Evolutionary conservation across 345 rosid genomes (phyloP), one percentile per base, ranked within the genome.

Genomic region (Eucalyptus regnans): DNA sequence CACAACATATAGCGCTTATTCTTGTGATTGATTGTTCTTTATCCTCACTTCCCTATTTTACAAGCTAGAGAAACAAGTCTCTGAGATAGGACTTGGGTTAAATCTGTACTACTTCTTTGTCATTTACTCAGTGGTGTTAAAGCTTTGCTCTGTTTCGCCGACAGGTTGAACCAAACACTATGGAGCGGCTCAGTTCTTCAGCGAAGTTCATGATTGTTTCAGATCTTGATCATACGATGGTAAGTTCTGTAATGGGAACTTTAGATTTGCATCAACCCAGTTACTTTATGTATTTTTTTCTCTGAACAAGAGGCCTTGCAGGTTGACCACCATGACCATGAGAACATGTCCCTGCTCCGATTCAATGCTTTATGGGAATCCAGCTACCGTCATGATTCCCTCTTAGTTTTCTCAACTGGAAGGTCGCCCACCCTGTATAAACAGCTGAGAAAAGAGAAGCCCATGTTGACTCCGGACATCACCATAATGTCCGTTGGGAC

Each of bases 401-500:
- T 96, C 90, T 96, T 97, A 48, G 98, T 97, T 91, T 97, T 96
- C 92, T 97, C 99, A 23, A 95, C 98, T 22, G 99, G 99, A 83
- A 96, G 99, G 91, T 97, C 99, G 22, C 98, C 98, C n/a, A 93
- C 96, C 3, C 92, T 96, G 46, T 96, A 96, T 92, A 95, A 94
- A 76, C 87, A 94, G 91, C 89, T 97, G 68, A 95, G 97, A 93
- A 95, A 95, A 58, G 96, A 96, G 93, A 97, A 94, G 85, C 99
- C 99, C 90, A 93, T 98, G 95, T 84, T 98, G 90, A 97, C 99
- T 44, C 99, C 99, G 14, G 99, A 98, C 89, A 94, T 98, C 80
- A 95, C 99, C 48, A 97, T 98, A 88, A 95, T 96, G 99, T 98
- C 99, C 79, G 99, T 98, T 87, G 99, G 99, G 88, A 98, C 99